These are phyloP conservation scores for Amphicarpaea edgeworthii DNA, from an alignment of 306 rosid species.

Conservation along the genomic window DNA sequence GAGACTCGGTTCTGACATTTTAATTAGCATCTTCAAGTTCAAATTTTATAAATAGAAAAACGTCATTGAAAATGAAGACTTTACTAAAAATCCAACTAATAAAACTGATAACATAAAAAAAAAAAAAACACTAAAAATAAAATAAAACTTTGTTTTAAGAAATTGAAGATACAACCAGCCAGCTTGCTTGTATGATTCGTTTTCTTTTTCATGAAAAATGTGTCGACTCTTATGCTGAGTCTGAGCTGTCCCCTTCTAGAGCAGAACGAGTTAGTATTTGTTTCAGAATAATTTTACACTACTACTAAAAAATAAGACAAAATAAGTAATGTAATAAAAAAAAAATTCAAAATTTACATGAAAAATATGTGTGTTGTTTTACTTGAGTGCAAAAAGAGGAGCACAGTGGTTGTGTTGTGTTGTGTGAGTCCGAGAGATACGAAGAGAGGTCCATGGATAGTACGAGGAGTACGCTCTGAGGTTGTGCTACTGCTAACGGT, in stretches of 20 bases:
- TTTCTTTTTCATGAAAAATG: background rate
- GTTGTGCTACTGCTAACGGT: background rate
- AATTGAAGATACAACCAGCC: conserved; percentile 11
- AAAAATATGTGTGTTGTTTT: background rate
- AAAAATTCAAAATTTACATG: background rate
- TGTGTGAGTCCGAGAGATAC: conserved; percentile 20
- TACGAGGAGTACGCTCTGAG: background rate
- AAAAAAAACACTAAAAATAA: too few relatives aligned
- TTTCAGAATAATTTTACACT: background rate
- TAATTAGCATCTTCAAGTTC: too few relatives aligned
- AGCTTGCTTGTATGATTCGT: background rate
- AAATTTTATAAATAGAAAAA: too few relatives aligned
- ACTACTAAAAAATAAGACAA: background rate
- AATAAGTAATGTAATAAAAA: background rate
- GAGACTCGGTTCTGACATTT: too few relatives aligned
- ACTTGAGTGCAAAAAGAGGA: conserved; percentile 3
- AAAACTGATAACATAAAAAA: background rate
- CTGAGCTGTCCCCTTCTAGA: conserved; percentile 37
- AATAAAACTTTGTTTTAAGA: conserved; percentile 5
- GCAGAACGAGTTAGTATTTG: background rate
- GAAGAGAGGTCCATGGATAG: background rate
- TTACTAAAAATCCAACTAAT: too few relatives aligned
- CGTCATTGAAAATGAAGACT: too few relatives aligned
- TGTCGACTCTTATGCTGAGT: conserved; percentile 29
- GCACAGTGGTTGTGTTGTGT: conserved; percentile 2